Evolutionary conservation across 345 rosid genomes (phyloP).

Genomic region (Acer campestre): DNA sequence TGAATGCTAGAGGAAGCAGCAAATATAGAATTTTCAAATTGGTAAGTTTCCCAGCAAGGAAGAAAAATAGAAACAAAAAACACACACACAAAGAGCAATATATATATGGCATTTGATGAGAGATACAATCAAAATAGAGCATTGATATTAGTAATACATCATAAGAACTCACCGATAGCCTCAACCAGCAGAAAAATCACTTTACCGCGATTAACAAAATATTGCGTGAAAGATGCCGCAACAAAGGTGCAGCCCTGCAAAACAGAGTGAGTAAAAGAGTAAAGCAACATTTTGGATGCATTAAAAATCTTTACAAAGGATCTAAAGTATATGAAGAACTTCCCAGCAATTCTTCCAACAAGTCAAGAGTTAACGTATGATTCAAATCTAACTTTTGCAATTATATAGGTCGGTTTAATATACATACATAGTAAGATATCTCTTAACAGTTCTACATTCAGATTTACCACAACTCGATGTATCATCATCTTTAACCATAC

Average conservation of each 20-base stretch:
- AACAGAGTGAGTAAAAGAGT: not conserved
- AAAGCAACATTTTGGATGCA: not conserved
- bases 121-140: not conserved
- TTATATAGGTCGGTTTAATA: not conserved
- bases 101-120: not conserved
- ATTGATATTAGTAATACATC: not conserved
- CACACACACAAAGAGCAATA: not conserved
- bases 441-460: not conserved
- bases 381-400: not conserved
- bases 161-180: slow-evolving; percentile 69
- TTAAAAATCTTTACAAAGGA: not conserved
- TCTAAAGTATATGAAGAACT: not conserved
- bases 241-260: slow-evolving; percentile 79
- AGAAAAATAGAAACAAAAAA: not conserved
- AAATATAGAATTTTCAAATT: not conserved
- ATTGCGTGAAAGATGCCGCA: slow-evolving; percentile 54
- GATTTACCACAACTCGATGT: not conserved
- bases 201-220: slow-evolving; percentile 54
- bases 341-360: not conserved
- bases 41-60: not conserved
- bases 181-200: slow-evolving; percentile 77
- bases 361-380: not conserved
- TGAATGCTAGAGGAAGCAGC: not conserved
- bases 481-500: not conserved
- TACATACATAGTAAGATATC: not conserved